Conservation (phyloP, 2,329 filamentous ascomycete genomes). For the Fusarium lateritium region DNA sequence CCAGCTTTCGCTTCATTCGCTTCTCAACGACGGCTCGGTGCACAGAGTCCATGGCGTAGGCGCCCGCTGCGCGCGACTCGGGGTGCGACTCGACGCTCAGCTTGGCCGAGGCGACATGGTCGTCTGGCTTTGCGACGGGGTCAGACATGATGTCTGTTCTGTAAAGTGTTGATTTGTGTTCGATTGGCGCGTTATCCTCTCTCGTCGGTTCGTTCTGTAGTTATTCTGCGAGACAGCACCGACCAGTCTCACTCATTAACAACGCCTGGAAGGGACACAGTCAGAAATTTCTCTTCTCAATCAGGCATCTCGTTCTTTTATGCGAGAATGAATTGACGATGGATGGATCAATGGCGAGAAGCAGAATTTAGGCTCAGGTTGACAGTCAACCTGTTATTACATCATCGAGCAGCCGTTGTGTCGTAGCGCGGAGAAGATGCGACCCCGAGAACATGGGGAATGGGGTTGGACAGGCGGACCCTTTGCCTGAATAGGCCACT, state of each 20-base stretch:
- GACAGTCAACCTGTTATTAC: slow-evolving; percentile 18
- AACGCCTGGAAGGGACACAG: neutral
- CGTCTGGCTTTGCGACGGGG: slow-evolving; percentile 26
- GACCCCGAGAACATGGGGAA: slow-evolving; percentile 30
- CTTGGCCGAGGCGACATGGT: slow-evolving; percentile 37
- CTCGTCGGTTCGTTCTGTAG: neutral
- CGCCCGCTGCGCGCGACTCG: slow-evolving; percentile 17
- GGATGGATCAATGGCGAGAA: too few relatives aligned
- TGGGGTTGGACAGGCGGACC: too few relatives aligned
- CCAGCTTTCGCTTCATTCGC: slow-evolving; percentile 78
- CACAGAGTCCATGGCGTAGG: slow-evolving; percentile 56
- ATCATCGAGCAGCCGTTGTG: slow-evolving; percentile 22
- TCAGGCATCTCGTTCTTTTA: slow-evolving; percentile 16
- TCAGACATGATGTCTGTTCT: slow-evolving; percentile 17
- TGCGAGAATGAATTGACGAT: neutral
- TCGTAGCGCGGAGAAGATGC: slow-evolving; percentile 15
- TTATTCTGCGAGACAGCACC: neutral
- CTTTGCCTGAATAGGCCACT: slow-evolving; percentile 5
- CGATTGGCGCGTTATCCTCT: neutral
- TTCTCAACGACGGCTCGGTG: slow-evolving; percentile 72
- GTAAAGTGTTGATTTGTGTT: neutral
- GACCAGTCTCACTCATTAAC: slow-evolving; percentile 15
- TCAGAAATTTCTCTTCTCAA: neutral
- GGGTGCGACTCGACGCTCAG: slow-evolving; percentile 36
- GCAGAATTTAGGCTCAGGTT: neutral